A percentile compares a stretch with the other conserved stretches of the same genome.
These are phyloP conservation scores for Colletotrichum coccodes DNA, from an alignment of 2,329 filamentous ascomycete genomes.

Conservation along the genomic window DNA sequence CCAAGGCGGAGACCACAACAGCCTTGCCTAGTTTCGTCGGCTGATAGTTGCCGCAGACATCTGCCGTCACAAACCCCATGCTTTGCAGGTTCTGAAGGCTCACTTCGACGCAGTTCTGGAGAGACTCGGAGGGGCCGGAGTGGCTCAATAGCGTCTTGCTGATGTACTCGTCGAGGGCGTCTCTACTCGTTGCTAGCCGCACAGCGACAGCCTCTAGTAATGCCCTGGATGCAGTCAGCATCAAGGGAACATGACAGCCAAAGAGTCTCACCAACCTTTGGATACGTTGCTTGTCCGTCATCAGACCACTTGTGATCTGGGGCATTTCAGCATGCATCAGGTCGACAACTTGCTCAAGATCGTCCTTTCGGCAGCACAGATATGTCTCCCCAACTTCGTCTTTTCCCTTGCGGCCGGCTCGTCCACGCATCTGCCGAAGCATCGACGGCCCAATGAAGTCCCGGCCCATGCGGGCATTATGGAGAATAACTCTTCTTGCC, in stretches of 20 bases:
- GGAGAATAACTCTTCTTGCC: slow-evolving; percentile 79
- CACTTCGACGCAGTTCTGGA: slow-evolving; percentile 64
- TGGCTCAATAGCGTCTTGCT: slow-evolving; percentile 73
- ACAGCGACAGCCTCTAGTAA: slow-evolving; percentile 77
- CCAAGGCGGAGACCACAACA: slow-evolving; percentile 77
- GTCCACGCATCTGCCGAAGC: slow-evolving; percentile 83
- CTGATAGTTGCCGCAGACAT: slow-evolving; percentile 61
- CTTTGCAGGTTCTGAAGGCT: slow-evolving; percentile 68
- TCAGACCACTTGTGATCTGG: slow-evolving; percentile 74
- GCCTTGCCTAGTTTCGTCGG: slow-evolving; percentile 76
- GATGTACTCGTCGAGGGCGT: slow-evolving; percentile 75
- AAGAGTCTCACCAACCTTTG: slow-evolving; percentile 60
- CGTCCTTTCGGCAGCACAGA: slow-evolving; percentile 75
- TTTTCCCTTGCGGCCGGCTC: slow-evolving; percentile 82
- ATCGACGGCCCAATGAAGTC: slow-evolving; percentile 82
- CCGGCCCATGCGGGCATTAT: slow-evolving; percentile 79
- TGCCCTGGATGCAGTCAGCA: slow-evolving; percentile 58
- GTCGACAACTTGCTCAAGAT: slow-evolving; percentile 76
- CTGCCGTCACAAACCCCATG: slow-evolving; percentile 64
- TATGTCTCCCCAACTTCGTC: slow-evolving; percentile 83
- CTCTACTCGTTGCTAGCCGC: slow-evolving; percentile 71
- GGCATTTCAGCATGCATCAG: slow-evolving; percentile 80
- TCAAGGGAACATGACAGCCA: background rate
- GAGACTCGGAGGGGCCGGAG: slow-evolving; percentile 59
- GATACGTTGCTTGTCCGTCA: slow-evolving; percentile 73